Evolutionary conservation across 2,329 filamentous ascomycete species (phyloP), one percentile per base, ranked within the genome.

Genomic region (Trichoderma sp.): DNA sequence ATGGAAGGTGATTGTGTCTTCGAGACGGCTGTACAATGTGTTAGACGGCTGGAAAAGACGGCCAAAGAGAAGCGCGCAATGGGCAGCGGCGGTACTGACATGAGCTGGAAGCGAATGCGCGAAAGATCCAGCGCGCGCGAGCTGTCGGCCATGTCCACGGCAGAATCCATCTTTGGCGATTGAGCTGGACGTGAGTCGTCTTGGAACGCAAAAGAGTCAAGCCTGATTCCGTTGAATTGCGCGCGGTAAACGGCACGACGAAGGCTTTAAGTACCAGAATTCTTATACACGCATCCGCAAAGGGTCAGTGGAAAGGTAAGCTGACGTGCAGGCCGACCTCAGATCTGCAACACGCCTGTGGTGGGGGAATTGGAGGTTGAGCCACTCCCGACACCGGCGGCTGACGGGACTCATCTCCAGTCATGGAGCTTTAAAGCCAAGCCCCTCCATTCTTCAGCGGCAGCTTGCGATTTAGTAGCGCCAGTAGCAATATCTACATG

Each of bases 1-100:
- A 81, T 97, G 92, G 81, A 97, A 97, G 73, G 93, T 97, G 77
- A 99, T 98, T 71, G 95, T 98, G 78, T 99, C 96, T 83, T 99
- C 96, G 21, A 98, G 87, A 24, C 96, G 96, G 77, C 96, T 99
- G 76, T 5, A 43, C 19, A 24, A 53, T 40, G 52, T 19, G 63
- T 75, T 43, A 75, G 72, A 49, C 19, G 14, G 47, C 58, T 6
- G 33, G 14, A 66, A 37, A 19, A 8, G 55, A 21, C n/a, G 40
- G 37, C 5, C 14, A 14, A 8, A 29, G 13, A 8, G 13, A 8
- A 66, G 64, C 40, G 29, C 31, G 21, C 14, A 14, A 27, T 19
- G 24, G 53, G 37, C 24, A 49, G 35, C 13, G 21, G 40, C 24
- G n/a, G 43, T 5, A 73, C 88, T 81, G 82, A 96, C 94, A 97